A percentile compares a stretch with the other conserved stretches of the same genome.
Evolutionary conservation across 1,284 basidiomycete genomes (phyloP).

Genomic region (Boletus smithii): DNA sequence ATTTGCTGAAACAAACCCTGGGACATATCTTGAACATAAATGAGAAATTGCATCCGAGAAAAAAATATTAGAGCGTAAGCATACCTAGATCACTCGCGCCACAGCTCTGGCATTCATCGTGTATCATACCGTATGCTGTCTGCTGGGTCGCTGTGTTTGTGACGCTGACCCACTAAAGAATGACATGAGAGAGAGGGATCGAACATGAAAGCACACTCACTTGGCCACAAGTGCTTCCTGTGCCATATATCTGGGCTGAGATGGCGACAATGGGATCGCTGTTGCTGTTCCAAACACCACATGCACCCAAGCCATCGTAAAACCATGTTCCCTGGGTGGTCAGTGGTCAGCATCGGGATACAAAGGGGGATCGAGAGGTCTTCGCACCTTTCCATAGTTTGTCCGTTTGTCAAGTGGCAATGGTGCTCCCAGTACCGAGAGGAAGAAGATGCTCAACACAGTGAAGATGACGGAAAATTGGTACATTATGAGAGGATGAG

Average conservation of each 20-base stretch:
- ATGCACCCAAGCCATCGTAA: conserved; percentile 45
- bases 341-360: conserved; percentile 5
- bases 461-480: conserved; percentile 41
- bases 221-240: conserved; percentile 45
- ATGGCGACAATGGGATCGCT: conserved; percentile 49
- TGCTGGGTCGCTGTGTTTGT: conserved; percentile 44
- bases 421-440: conserved; percentile 47
- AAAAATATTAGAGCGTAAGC: conserved; percentile 11
- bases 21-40: conserved; percentile 49
- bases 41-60: conserved; percentile 3
- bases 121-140: conserved; percentile 40
- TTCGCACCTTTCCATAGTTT: conserved; percentile 46
- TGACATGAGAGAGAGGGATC: conserved; percentile 7
- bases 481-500: conserved; percentile 34
- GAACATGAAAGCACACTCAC: conserved; percentile 30
- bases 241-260: conserved; percentile 41
- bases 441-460: conserved; percentile 42
- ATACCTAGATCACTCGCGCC: conserved; percentile 44
- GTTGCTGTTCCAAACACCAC: conserved; percentile 41
- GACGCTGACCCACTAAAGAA: conserved; percentile 46
- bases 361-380: background rate
- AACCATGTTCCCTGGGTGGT: conserved; percentile 41
- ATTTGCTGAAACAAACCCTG: conserved; percentile 45
- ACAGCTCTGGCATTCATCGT: conserved; percentile 50
- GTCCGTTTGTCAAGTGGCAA: conserved; percentile 49